These are phyloP conservation scores for Phoenix dactylifera DNA, from an alignment of 176 grass and related monocot species.

Conservation along the genomic window DNA sequence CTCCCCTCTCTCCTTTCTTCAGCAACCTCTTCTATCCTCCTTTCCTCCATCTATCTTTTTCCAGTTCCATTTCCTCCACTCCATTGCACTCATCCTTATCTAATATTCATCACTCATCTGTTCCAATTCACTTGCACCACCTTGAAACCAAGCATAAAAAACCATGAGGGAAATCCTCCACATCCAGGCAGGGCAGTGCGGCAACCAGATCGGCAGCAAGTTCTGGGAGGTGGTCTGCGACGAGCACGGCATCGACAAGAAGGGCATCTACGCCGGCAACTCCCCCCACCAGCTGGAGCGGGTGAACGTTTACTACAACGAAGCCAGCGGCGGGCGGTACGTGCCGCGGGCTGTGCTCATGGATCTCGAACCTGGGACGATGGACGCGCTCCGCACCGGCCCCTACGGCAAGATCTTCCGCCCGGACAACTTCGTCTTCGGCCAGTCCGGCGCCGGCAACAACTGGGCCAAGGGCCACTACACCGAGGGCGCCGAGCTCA, in stretches of 20 bases:
- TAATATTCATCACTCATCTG: too few species aligned
- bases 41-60: too few species aligned
- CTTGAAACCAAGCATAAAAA: too few species aligned
- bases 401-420: slow-evolving; percentile 14
- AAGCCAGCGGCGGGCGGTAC: slow-evolving; percentile 64
- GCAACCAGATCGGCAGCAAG: slow-evolving; percentile 83
- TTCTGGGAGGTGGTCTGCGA: slow-evolving; percentile 91
- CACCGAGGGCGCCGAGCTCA: slow-evolving; percentile 7
- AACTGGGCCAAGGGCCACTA: slow-evolving; percentile 15
- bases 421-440: slow-evolving; percentile 20
- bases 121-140: too few species aligned
- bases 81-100: too few species aligned
- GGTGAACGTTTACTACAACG: slow-evolving; percentile 84
- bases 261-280: slow-evolving; percentile 49
- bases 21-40: too few species aligned
- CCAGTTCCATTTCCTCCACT: too few species aligned
- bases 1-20: too few species aligned
- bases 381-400: slow-evolving; percentile 17
- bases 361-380: slow-evolving; percentile 71
- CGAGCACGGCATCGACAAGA: slow-evolving; percentile 77
- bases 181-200: slow-evolving; percentile 73
- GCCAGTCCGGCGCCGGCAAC: slow-evolving; percentile 9
- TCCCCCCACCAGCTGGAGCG: slow-evolving; percentile 69
- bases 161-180: slow-evolving; percentile 90
- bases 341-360: slow-evolving; percentile 78